These are phyloP conservation scores for Alternaria infectoria DNA, from an alignment of 2,329 filamentous ascomycete genomes.

Conservation along the genomic window DNA sequence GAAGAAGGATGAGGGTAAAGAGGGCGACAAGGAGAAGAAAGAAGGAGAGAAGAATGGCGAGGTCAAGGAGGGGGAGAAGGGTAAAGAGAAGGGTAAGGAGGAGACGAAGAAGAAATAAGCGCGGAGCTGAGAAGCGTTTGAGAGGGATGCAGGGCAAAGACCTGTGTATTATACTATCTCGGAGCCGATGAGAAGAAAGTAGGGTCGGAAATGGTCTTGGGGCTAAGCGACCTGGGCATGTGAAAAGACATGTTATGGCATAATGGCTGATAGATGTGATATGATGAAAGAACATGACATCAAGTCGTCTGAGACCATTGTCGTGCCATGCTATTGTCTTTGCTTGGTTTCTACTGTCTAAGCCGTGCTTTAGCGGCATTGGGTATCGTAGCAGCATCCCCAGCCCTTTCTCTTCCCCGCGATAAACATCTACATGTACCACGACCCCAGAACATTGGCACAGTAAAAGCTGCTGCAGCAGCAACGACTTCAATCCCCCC, in stretches of 20 bases:
- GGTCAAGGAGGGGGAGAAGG: conserved; percentile 59
- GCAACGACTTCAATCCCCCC: conserved; percentile 33
- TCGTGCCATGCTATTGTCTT: no score
- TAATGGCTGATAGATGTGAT: conserved; percentile 34
- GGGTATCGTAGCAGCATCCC: conserved; percentile 25
- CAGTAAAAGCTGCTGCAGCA: background rate
- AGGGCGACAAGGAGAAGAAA: conserved; percentile 71
- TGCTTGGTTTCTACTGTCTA: no score
- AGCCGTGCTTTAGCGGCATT: conserved; percentile 27
- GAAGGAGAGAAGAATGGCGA: conserved; percentile 60
- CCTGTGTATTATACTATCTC: conserved; percentile 33
- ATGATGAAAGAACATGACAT: conserved; percentile 20
- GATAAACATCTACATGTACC: background rate
- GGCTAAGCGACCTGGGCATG: conserved; percentile 1
- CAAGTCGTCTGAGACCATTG: background rate
- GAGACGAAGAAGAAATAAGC: conserved; percentile 61
- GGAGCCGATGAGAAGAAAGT: background rate
- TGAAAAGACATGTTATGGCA: conserved; percentile 12
- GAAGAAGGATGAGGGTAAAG: conserved; percentile 64
- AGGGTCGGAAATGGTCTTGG: background rate
- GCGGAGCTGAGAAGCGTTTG: no score
- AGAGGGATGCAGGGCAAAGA: conserved; percentile 4
- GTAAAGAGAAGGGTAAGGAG: conserved; percentile 63
- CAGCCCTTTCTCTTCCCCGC: accelerated
- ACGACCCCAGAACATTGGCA: background rate